Evolutionary conservation across 2,329 filamentous ascomycete genomes (phyloP).

Genomic region (Periconia sp.): DNA sequence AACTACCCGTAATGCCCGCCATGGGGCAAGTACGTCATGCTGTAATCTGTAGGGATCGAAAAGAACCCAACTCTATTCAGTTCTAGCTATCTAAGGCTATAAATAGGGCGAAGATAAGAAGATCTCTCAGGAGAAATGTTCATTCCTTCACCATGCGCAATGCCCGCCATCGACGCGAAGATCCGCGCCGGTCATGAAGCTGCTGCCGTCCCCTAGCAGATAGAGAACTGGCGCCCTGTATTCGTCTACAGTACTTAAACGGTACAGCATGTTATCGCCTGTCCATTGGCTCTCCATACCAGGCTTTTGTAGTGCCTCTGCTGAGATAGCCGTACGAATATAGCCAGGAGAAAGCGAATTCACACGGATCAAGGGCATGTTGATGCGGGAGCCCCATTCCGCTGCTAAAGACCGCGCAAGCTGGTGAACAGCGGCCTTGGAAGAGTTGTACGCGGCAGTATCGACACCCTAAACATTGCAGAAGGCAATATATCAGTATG

Average conservation of each 20-base stretch:
- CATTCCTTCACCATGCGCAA: slow-evolving; percentile 37
- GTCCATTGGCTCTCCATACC: slow-evolving; percentile 38
- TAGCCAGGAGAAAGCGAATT: slow-evolving; percentile 62
- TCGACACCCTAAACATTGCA: slow-evolving; percentile 45
- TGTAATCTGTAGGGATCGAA: too few species aligned
- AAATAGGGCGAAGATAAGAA: too few species aligned
- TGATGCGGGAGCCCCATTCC: slow-evolving; percentile 50
- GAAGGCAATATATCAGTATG: too few species aligned
- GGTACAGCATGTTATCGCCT: slow-evolving; percentile 42
- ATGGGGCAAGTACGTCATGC: too few species aligned
- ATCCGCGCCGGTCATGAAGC: slow-evolving; percentile 68
- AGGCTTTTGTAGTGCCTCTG: slow-evolving; percentile 33
- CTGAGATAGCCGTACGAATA: slow-evolving; percentile 54
- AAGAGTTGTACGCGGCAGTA: slow-evolving; percentile 59
- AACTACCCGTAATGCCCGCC: too few species aligned
- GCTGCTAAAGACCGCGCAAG: slow-evolving; percentile 58
- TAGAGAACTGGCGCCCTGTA: slow-evolving; percentile 35
- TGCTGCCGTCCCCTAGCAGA: slow-evolving; percentile 50
- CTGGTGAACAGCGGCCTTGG: slow-evolving; percentile 62
- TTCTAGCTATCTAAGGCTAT: too few species aligned
- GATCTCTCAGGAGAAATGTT: too few species aligned
- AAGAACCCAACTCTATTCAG: too few species aligned
- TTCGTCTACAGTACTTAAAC: slow-evolving; percentile 39
- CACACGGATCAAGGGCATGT: slow-evolving; percentile 57
- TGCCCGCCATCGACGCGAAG: slow-evolving; percentile 53